Conservation (phyloP, 1,284 basidiomycete species). For the Malassezia arunalokei region DNA sequence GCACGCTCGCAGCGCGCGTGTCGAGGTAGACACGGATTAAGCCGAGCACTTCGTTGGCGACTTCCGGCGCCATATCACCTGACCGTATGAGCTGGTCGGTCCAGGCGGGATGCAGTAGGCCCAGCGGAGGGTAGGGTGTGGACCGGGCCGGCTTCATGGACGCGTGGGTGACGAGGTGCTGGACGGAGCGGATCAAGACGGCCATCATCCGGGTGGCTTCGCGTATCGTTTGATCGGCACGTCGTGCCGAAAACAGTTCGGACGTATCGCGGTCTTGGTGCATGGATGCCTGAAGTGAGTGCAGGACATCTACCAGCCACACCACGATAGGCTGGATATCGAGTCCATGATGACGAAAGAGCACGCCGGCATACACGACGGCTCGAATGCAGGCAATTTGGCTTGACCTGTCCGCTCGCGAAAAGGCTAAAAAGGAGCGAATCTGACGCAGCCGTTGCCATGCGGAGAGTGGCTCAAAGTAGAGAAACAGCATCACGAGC, state of each 20-base stretch:
- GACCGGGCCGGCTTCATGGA: slow-evolving; percentile 11
- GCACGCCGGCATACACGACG: slow-evolving; percentile 61
- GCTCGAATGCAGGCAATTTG: slow-evolving; percentile 65
- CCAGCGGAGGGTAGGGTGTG: slow-evolving; percentile 57
- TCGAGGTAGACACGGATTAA: slow-evolving; percentile 57
- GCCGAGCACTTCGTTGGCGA: slow-evolving; percentile 51
- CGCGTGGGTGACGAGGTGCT: slow-evolving; percentile 55
- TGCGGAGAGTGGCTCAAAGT: slow-evolving; percentile 57
- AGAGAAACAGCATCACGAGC: slow-evolving; percentile 63
- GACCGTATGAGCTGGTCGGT: slow-evolving; percentile 55
- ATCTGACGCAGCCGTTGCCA: slow-evolving; percentile 55
- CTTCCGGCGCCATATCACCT: slow-evolving; percentile 51
- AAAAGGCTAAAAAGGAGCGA: slow-evolving; percentile 59
- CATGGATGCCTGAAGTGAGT: slow-evolving; percentile 53
- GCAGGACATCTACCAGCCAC: slow-evolving; percentile 61
- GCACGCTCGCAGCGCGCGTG: neutral
- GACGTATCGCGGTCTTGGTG: neutral
- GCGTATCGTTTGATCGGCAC: slow-evolving; percentile 13
- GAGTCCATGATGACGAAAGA: slow-evolving; percentile 56
- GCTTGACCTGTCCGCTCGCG: slow-evolving; percentile 58
- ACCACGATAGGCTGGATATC: slow-evolving; percentile 54
- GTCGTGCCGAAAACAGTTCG: neutral
- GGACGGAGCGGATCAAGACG: slow-evolving; percentile 52
- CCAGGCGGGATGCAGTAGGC: slow-evolving; percentile 58
- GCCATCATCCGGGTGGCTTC: slow-evolving; percentile 24